phyloP scores from a whole-genome alignment of 1,284 basidiomycete genomes.

The Mycosarcoma maydis region DNA sequence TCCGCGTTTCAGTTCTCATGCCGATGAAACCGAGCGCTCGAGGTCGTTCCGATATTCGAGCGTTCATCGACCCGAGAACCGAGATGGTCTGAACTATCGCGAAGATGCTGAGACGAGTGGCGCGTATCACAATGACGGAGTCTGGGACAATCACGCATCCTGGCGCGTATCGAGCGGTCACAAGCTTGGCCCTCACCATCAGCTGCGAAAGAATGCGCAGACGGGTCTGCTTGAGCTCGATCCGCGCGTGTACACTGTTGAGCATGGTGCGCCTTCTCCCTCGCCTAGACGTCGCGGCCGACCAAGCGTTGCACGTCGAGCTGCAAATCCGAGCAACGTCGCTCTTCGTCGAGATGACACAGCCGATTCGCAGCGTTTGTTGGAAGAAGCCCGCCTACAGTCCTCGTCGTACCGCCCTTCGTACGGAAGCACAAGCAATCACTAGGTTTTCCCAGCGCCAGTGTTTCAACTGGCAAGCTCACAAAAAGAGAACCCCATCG shows the following conservation, averaged over 20 bases:
- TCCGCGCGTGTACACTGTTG: conserved; percentile 35
- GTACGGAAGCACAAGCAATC: conserved; percentile 25
- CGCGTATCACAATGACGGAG: conserved; percentile 33
- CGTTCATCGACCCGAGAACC: conserved; percentile 30
- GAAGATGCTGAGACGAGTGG: conserved; percentile 12
- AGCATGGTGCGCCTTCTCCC: conserved; percentile 29
- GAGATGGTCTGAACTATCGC: conserved; percentile 8
- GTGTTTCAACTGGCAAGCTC: too few species aligned
- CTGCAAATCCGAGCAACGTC: not conserved
- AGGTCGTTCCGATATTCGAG: conserved; percentile 35
- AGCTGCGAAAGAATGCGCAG: conserved; percentile 31
- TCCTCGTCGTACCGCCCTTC: conserved; percentile 11
- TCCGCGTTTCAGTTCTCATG: conserved; percentile 26
- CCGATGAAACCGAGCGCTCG: conserved; percentile 15
- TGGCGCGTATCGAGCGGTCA: conserved; percentile 52
- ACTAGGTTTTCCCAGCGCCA: too few species aligned
- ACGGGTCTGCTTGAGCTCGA: conserved; percentile 37
- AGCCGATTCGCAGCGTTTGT: conserved; percentile 27
- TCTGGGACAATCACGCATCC: conserved; percentile 43
- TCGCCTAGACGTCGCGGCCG: conserved; percentile 1
- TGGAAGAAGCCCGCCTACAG: conserved; percentile 24
- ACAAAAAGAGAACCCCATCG: too few species aligned
- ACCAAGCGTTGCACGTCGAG: conserved; percentile 7
- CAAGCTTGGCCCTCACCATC: conserved; percentile 53
- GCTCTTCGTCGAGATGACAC: not conserved